These are phyloP conservation scores for Suillus lakei DNA, from an alignment of 768 basidiomycete species.

Conservation along the genomic window DNA sequence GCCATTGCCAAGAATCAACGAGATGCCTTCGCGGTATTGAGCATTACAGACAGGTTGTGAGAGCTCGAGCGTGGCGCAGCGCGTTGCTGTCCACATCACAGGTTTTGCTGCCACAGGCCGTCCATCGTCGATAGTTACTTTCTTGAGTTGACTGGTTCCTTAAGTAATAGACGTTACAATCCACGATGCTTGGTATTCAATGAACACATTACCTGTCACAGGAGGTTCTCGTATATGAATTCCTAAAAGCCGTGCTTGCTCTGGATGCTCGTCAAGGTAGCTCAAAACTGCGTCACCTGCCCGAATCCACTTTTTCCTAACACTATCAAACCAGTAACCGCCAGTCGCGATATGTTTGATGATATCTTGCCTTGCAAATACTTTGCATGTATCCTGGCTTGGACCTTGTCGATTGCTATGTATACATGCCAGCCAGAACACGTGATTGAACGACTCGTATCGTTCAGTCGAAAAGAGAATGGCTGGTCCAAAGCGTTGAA, in stretches of 20 bases:
- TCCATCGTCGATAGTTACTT: neutral
- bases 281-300: neutral
- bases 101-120: neutral
- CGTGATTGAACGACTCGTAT: conserved; percentile 33
- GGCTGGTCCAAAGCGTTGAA: conserved; percentile 32
- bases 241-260: conserved; percentile 9
- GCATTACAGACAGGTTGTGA: neutral
- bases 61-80: neutral
- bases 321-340: conserved; percentile 18
- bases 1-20: neutral
- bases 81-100: neutral
- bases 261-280: conserved; percentile 10
- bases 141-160: neutral
- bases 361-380: conserved; percentile 13
- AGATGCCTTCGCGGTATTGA: neutral
- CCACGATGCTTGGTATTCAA: neutral
- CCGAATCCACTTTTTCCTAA: neutral
- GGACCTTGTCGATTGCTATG: conserved; percentile 38
- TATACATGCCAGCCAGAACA: conserved; percentile 29
- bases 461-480: conserved; percentile 34
- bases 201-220: neutral
- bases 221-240: neutral
- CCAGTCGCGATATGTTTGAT: conserved; percentile 22
- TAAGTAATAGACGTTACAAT: neutral
- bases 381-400: conserved; percentile 24